Evolutionary conservation across 2,329 filamentous ascomycete species (phyloP), one percentile per base, ranked within the genome.

Genomic region (Aspergillus glaucus): DNA sequence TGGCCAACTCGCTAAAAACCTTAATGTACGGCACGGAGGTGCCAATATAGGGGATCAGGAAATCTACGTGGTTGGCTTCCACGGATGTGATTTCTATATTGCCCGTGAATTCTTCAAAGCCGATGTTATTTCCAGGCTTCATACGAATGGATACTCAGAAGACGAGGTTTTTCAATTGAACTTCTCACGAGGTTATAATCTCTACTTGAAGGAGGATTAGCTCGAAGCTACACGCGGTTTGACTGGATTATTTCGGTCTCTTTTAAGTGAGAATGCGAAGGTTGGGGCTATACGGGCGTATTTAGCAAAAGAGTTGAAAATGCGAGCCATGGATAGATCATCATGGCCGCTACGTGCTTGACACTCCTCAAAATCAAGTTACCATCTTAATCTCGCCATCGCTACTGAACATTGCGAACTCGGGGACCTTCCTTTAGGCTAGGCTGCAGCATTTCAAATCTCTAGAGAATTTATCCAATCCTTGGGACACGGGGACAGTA

Each of bases 171-270:
- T 50, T 21, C 37, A 50, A 3, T 19, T 52, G 43, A 4, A 43
- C 3, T 50, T 50, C 17, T 49, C 51, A 2, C 36, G 46, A 12
- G 44, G 51, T 59, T 53, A 53, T 37, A 34, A 55, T 44, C 37
- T 51, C 4, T 46, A 22, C 26, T 26, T 43, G 34, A 53, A 50
- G 50, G n/a, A 50, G 9, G 50, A 53, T 30, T 56, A 48, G 44
- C 22, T 55, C 3, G 52, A 52, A 39, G 54, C 46, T 14, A 49
- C 39, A 15, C 43, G 52, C 30, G 52, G 24, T 14, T 47, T 55
- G 41, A 9, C 50, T 14, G 45, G 52, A 24, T 39, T 56, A 22
- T 50, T 56, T 41, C 36, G 50, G 5, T 53, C 53, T 36, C 40
- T 53, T 7, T 22, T 49, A 4, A 53, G 52, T 37, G 50, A 50